These are phyloP conservation scores for Ascocoryne sarcoides DNA, from an alignment of 2,329 filamentous ascomycete species.

Conservation along the genomic window DNA sequence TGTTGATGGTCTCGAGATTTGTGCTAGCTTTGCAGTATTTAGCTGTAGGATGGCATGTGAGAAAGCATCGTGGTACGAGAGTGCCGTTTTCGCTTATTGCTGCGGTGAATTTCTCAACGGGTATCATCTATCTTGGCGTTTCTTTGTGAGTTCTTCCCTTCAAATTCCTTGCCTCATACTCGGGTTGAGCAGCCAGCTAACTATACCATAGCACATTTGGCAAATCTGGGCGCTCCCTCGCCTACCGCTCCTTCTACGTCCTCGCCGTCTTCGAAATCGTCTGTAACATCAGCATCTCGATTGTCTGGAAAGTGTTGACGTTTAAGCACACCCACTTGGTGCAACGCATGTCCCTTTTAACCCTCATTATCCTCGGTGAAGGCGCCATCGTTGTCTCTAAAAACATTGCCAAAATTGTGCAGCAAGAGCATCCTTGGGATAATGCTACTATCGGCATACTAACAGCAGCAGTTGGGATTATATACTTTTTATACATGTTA, in stretches of 20 bases:
- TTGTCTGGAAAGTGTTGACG: constrained; percentile 30
- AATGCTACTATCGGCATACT: constrained; percentile 10
- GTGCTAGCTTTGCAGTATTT: constrained; percentile 32
- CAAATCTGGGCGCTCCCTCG: background rate
- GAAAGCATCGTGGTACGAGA: constrained; percentile 16
- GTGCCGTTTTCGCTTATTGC: constrained; percentile 11
- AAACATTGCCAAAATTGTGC: constrained; percentile 10
- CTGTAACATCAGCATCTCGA: constrained; percentile 17
- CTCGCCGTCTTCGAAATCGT: constrained; percentile 16
- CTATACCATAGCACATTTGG: constrained; percentile 4
- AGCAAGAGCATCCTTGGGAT: background rate
- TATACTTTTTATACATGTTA: constrained; percentile 23
- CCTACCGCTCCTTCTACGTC: constrained; percentile 6
- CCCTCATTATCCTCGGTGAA: constrained; percentile 40
- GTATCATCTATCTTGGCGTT: constrained; percentile 16
- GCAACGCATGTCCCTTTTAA: constrained; percentile 48
- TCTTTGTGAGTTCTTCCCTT: constrained; percentile 11
- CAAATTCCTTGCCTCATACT: background rate
- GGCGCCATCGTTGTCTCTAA: constrained; percentile 21
- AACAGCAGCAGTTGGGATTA: constrained; percentile 9
- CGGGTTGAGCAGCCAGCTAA: no score
- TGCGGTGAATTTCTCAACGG: constrained; percentile 12
- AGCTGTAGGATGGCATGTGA: constrained; percentile 12
- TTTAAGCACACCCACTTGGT: constrained; percentile 50
- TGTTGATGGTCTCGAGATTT: constrained; percentile 31